Conservation (phyloP, 1,284 basidiomycete genomes). For the Pseudomicrostroma phylloplanum region DNA sequence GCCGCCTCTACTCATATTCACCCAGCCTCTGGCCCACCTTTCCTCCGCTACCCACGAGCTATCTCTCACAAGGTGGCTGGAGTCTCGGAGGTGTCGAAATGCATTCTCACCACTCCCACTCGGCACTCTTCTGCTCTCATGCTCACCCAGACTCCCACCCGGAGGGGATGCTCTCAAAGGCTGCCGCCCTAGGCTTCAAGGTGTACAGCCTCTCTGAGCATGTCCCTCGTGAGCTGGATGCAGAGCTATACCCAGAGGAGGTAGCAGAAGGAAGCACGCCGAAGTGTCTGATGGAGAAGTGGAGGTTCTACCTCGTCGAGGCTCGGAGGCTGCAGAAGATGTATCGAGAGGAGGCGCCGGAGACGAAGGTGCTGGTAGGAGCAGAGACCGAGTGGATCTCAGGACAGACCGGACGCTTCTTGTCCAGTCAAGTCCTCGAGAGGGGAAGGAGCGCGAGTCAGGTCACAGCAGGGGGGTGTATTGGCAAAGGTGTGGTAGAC, state of each 20-base stretch:
- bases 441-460: background rate
- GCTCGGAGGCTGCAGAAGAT: constrained; percentile 65
- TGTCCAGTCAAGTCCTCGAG: background rate
- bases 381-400: constrained; percentile 90
- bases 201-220: constrained; percentile 90
- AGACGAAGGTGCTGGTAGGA: constrained; percentile 68
- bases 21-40: no score
- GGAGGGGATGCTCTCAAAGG: constrained; percentile 64
- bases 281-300: constrained; percentile 58
- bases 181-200: constrained; percentile 70
- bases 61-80: no score
- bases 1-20: no score
- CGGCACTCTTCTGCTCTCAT: constrained; percentile 92
- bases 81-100: background rate
- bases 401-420: background rate
- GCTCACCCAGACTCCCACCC: constrained; percentile 53
- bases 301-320: constrained; percentile 65
- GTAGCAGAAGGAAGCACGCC: constrained; percentile 52
- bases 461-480: background rate
- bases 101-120: constrained; percentile 77
- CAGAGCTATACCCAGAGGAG: constrained; percentile 94
- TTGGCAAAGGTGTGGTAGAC: constrained; percentile 58
- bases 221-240: constrained; percentile 71
- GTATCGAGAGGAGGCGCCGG: background rate
- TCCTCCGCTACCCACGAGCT: no score